Conservation (phyloP, 2,329 filamentous ascomycete species). For the Diaporthe eres region DNA sequence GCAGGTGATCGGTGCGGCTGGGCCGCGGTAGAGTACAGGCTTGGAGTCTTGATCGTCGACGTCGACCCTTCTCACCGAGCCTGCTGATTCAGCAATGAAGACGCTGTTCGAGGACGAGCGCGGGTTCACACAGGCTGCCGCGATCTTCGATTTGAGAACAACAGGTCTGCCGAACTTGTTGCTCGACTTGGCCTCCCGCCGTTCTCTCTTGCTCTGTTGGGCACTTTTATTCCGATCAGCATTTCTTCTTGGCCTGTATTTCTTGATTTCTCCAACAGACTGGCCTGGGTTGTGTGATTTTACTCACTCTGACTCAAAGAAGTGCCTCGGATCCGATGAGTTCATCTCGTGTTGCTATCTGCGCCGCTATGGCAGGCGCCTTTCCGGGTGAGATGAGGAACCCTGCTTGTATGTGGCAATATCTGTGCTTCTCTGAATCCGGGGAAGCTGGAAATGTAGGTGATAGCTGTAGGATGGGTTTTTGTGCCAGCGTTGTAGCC, state of each 20-base stretch:
- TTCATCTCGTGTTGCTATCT: constrained; percentile 68
- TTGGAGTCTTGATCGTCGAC: constrained; percentile 69
- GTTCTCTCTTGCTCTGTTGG: constrained; percentile 61
- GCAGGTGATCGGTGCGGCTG: constrained; percentile 84
- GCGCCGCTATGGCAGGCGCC: neutral
- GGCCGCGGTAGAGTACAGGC: constrained; percentile 75
- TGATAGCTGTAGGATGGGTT: neutral
- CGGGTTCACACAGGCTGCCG: constrained; percentile 80
- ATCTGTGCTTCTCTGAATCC: neutral
- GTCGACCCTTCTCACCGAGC: constrained; percentile 79
- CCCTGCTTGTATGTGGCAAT: neutral
- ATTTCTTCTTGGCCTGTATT: neutral
- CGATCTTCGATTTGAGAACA: constrained; percentile 85
- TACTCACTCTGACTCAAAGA: constrained; percentile 91
- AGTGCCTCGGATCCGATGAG: constrained; percentile 82
- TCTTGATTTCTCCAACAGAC: constrained; percentile 24
- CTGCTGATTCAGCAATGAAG: constrained; percentile 90
- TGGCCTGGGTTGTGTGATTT: neutral
- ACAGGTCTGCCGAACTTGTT: constrained; percentile 90
- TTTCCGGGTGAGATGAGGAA: too few species aligned
- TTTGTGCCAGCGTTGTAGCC: neutral
- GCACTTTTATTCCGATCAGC: constrained; percentile 55
- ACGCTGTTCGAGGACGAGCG: constrained; percentile 69
- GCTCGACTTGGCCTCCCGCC: constrained; percentile 77
- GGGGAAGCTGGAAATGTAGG: neutral